These are phyloP conservation scores for Pleurotus giganteus DNA, from an alignment of 768 basidiomycete species.

Conservation along the genomic window DNA sequence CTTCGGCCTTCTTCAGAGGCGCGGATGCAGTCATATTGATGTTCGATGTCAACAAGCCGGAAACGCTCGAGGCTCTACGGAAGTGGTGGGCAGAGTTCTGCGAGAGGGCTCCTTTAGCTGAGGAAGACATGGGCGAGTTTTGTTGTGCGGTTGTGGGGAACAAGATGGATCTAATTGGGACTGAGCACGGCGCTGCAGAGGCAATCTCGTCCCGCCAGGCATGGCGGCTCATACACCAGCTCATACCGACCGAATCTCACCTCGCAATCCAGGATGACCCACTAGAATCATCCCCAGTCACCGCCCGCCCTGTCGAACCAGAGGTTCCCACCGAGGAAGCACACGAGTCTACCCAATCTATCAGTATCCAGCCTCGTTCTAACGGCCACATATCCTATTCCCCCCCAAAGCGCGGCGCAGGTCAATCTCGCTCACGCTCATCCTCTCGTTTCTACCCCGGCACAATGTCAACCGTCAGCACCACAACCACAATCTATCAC, in stretches of 20 bases:
- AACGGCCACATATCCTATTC: constrained; percentile 28
- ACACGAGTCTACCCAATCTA: constrained; percentile 19
- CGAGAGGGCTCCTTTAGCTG: constrained; percentile 60
- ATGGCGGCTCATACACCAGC: constrained; percentile 49
- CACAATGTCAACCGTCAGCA: constrained; percentile 57
- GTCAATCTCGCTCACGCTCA: constrained; percentile 45
- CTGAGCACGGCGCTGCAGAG: constrained; percentile 13
- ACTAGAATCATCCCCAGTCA: constrained; percentile 20
- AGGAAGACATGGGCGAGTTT: constrained; percentile 59
- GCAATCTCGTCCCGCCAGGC: constrained; percentile 43
- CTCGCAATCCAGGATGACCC: constrained; percentile 16
- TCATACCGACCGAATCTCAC: constrained; percentile 43
- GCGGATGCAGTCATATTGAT: constrained; percentile 81
- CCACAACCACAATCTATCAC: constrained; percentile 64
- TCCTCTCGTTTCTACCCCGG: constrained; percentile 42
- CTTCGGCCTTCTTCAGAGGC: constrained; percentile 80
- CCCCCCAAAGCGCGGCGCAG: constrained; percentile 26
- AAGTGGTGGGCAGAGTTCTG: constrained; percentile 84
- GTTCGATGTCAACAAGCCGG: constrained; percentile 73
- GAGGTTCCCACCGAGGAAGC: constrained; percentile 13
- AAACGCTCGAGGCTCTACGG: constrained; percentile 53
- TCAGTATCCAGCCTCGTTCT: constrained; percentile 24
- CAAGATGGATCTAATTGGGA: constrained; percentile 60
- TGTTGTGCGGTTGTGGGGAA: constrained; percentile 80
- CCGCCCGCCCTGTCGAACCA: constrained; percentile 17